Evolutionary conservation across 2,329 filamentous ascomycete genomes (phyloP).

Genomic region (Alternaria panax): DNA sequence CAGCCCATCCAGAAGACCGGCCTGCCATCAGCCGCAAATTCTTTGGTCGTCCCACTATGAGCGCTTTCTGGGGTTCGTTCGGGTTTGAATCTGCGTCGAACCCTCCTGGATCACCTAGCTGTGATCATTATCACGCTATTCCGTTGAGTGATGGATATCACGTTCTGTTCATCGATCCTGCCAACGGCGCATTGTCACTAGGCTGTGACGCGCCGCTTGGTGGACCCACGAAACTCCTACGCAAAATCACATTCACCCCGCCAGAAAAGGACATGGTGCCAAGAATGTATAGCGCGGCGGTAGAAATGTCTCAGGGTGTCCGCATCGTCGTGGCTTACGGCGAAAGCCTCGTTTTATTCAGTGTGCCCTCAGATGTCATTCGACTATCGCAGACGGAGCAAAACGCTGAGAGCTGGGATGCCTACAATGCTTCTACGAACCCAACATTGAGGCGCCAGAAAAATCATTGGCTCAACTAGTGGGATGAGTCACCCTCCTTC

Average conservation of each 20-base stretch:
- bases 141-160: constrained; percentile 72
- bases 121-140: constrained; percentile 69
- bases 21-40: constrained; percentile 35
- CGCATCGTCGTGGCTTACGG: constrained; percentile 66
- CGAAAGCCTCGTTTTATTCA: constrained; percentile 65
- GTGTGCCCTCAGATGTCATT: constrained; percentile 62
- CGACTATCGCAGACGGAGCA: constrained; percentile 41
- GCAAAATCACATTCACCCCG: constrained; percentile 65
- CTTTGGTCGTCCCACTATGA: constrained; percentile 21
- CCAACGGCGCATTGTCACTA: constrained; percentile 63
- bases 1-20: constrained; percentile 55
- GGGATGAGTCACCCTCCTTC: constrained; percentile 22
- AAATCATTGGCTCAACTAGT: constrained; percentile 46
- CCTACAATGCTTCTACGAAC: constrained; percentile 23
- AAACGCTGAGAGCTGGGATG: constrained; percentile 28
- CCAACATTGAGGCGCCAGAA: constrained; percentile 9
- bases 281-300: constrained; percentile 63
- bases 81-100: constrained; percentile 26
- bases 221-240: constrained; percentile 64
- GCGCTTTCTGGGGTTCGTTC: constrained; percentile 33
- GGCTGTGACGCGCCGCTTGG: constrained; percentile 67
- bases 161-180: constrained; percentile 70
- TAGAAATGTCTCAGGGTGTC: constrained; percentile 65
- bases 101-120: constrained; percentile 24
- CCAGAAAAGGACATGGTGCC: constrained; percentile 50